Evolutionary conservation across 768 basidiomycete species (phyloP).

Genomic region (Rhodotorula toruloides): DNA sequence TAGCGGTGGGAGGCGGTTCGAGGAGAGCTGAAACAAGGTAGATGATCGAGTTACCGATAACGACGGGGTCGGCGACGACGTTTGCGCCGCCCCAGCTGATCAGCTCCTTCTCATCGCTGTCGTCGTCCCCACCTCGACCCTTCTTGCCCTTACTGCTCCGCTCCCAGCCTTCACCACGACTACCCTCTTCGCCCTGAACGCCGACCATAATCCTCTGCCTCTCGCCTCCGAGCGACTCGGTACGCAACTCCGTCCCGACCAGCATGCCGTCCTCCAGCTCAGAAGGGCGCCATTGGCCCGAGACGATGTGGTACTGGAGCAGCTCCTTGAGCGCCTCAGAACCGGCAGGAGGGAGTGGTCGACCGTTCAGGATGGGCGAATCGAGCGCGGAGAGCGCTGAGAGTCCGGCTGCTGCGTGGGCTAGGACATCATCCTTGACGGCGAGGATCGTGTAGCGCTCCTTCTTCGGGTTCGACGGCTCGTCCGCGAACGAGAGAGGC

Average conservation of each 20-base stretch:
- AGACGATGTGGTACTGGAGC: constrained; percentile 85
- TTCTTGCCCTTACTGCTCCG: constrained; percentile 23
- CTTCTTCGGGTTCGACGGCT: constrained; percentile 41
- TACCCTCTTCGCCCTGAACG: constrained; percentile 44
- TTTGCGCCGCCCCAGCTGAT: constrained; percentile 79
- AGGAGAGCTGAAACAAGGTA: constrained; percentile 84
- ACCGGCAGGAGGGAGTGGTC: constrained; percentile 58
- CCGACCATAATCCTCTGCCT: constrained; percentile 48
- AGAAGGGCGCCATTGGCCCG: constrained; percentile 65
- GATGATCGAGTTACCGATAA: constrained; percentile 70
- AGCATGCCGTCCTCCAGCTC: constrained; percentile 70
- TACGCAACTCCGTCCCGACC: constrained; percentile 47
- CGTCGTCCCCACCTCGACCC: constrained; percentile 32
- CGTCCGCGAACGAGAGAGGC: no score
- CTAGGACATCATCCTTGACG: constrained; percentile 76
- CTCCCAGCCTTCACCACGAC: constrained; percentile 46
- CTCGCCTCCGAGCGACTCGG: constrained; percentile 47
- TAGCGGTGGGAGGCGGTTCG: constrained; percentile 70
- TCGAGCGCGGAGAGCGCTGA: no score
- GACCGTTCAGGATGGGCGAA: constrained; percentile 12
- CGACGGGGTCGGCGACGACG: constrained; percentile 73
- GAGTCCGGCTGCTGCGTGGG: not conserved
- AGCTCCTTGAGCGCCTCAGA: constrained; percentile 65
- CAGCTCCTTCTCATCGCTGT: constrained; percentile 47
- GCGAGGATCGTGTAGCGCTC: constrained; percentile 78